A percentile compares a stretch with the other conserved stretches of the same genome.
Conservation (phyloP, 345 rosid species). For the Citropsis articulata region DNA sequence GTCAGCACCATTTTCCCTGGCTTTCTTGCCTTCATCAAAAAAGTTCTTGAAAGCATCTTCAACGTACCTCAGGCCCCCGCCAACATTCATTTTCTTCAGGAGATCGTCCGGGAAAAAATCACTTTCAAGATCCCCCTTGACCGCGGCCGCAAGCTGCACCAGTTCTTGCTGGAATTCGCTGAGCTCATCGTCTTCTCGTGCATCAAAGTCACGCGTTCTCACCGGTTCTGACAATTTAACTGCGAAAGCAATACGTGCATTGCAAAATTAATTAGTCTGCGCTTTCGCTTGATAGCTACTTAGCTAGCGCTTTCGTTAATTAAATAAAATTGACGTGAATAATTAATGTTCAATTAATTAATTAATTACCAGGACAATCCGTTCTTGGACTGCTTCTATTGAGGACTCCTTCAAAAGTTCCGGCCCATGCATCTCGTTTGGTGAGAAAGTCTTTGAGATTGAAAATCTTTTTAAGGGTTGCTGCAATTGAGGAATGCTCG, state of each 20-base stretch:
- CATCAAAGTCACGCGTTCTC: conserved; percentile 32
- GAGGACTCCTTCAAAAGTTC: conserved; percentile 61
- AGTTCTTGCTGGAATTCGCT: conserved; percentile 72
- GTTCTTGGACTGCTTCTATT: conserved; percentile 57
- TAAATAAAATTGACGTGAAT: background rate
- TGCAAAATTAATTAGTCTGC: too few relatives aligned
- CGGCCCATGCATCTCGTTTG: conserved; percentile 91
- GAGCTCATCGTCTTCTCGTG: conserved; percentile 44
- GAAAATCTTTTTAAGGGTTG: conserved; percentile 75
- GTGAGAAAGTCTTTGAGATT: conserved; percentile 71
- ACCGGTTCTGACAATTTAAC: conserved; percentile 47
- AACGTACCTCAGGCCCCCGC: conserved; percentile 47
- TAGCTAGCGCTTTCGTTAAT: too few relatives aligned
- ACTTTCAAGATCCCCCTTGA: conserved; percentile 55
- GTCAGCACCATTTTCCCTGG: conserved; percentile 36
- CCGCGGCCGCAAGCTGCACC: conserved; percentile 55
- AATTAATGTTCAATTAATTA: background rate
- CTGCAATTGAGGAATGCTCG: conserved; percentile 86
- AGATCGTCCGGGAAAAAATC: conserved; percentile 48
- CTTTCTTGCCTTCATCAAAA: conserved; percentile 38
- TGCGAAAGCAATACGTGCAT: conserved; percentile 9
- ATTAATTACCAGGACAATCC: conserved; percentile 67
- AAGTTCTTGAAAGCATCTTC: conserved; percentile 43
- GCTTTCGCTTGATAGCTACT: too few relatives aligned
- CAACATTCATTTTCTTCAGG: conserved; percentile 58